Conservation (phyloP, 225 moss, liverwort and hornwort genomes). For the Thuidium tamariscinum region DNA sequence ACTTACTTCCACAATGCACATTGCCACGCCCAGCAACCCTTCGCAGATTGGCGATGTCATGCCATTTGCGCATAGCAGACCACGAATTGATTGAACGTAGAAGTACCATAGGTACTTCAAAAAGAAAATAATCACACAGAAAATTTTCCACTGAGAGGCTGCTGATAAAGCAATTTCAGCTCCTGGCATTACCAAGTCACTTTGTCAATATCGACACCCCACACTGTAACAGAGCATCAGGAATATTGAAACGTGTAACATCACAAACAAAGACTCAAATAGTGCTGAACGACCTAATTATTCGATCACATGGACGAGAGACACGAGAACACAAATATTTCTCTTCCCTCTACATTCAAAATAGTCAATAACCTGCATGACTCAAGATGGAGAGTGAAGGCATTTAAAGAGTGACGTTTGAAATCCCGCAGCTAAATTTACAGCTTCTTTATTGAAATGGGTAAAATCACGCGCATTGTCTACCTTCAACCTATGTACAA, state of each 20-base stretch:
- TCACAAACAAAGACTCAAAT: neutral
- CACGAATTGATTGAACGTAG: slow-evolving; percentile 34
- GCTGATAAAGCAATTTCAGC: slow-evolving; percentile 15
- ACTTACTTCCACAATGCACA: neutral
- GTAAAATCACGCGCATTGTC: slow-evolving; percentile 1
- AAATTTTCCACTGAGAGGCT: slow-evolving; percentile 30
- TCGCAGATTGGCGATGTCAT: slow-evolving; percentile 28
- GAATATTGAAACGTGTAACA: neutral
- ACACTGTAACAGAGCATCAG: neutral
- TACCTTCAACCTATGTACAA: slow-evolving; percentile 8
- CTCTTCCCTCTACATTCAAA: neutral
- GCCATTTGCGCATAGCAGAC: slow-evolving; percentile 51
- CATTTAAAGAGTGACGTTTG: neutral
- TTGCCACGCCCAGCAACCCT: slow-evolving; percentile 24
- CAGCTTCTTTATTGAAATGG: slow-evolving; percentile 13
- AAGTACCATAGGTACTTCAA: slow-evolving; percentile 23
- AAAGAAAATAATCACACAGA: slow-evolving; percentile 29
- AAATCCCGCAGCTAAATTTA: neutral
- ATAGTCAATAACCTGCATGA: neutral
- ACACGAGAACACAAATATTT: neutral
- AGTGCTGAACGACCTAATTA: neutral
- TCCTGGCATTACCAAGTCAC: slow-evolving; percentile 22
- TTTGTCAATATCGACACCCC: neutral
- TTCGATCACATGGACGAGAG: neutral
- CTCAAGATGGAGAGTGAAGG: neutral